Percentiles rank a stretch among this genome's conserved stretches.
Evolutionary conservation across 1,139 yeast genomes (phyloP).

Genomic region (Geotrichum cucujoidarum): DNA sequence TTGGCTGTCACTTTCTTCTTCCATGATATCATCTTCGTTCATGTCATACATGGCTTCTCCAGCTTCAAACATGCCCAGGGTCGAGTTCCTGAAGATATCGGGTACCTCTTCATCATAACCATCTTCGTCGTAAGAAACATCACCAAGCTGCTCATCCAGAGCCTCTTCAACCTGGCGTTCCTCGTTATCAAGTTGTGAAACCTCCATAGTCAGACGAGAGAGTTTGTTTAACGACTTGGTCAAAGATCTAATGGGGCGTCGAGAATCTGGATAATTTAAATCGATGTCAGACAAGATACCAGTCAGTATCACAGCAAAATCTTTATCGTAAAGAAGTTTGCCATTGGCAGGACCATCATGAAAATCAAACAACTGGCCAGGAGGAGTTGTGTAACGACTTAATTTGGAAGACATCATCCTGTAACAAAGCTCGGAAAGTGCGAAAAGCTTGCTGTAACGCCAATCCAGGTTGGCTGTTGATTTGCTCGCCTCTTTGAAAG

Average conservation of each 20-base stretch:
- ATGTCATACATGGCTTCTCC: slow-evolving; percentile 68
- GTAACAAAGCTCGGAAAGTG: slow-evolving; percentile 49
- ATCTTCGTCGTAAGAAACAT: slow-evolving; percentile 23
- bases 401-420: slow-evolving; percentile 28
- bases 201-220: slow-evolving; percentile 44
- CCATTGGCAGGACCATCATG: slow-evolving; percentile 61
- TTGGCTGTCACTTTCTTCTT: slow-evolving; percentile 29
- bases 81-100: slow-evolving; percentile 78
- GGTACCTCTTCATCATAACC: slow-evolving; percentile 62
- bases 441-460: slow-evolving; percentile 52
- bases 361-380: slow-evolving; percentile 37
- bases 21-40: slow-evolving; percentile 42
- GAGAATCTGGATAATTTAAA: slow-evolving; percentile 63
- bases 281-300: slow-evolving; percentile 59
- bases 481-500: slow-evolving; percentile 46
- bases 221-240: slow-evolving; percentile 59
- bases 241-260: slow-evolving; percentile 52
- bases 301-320: slow-evolving; percentile 55
- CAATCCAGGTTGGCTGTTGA: slow-evolving; percentile 36
- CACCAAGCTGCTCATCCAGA: slow-evolving; percentile 42
- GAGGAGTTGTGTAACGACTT: slow-evolving; percentile 23
- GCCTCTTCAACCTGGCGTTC: slow-evolving; percentile 52
- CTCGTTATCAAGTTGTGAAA: slow-evolving; percentile 44
- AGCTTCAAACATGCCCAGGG: slow-evolving; percentile 90
- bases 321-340: slow-evolving; percentile 61